Evolutionary conservation across 2,329 filamentous ascomycete genomes (phyloP).

Genomic region (Zymoseptoria pseudotritici): DNA sequence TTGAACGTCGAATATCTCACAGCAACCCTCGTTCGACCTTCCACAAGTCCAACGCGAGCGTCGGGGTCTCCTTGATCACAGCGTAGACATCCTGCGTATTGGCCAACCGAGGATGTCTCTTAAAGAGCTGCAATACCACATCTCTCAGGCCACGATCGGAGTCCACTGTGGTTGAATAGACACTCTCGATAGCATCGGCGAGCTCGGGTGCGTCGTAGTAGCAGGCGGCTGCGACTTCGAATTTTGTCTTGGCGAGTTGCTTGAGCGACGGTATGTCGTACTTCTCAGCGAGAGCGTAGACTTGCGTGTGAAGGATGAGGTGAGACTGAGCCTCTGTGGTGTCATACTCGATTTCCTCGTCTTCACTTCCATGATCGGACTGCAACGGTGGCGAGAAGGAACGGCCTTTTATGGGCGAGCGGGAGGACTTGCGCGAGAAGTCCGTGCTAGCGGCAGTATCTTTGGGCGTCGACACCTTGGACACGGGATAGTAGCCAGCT

Average conservation of each 20-base stretch:
- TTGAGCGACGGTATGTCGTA: constrained; percentile 44
- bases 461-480: constrained; percentile 16
- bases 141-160: constrained; percentile 43
- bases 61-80: constrained; percentile 38
- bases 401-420: constrained; percentile 13
- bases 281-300: constrained; percentile 46
- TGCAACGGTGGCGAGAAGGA: constrained; percentile 20
- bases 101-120: constrained; percentile 38
- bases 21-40: constrained; percentile 41
- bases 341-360: constrained; percentile 30
- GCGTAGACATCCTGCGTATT: constrained; percentile 40
- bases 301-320: constrained; percentile 40
- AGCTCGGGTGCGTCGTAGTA: constrained; percentile 40
- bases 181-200: constrained; percentile 42
- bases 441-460: constrained; percentile 13
- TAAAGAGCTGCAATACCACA: constrained; percentile 42
- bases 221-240: constrained; percentile 38
- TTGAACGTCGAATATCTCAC: not conserved
- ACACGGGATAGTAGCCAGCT: constrained; percentile 24
- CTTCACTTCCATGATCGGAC: constrained; percentile 30
- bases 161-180: constrained; percentile 44
- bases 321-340: constrained; percentile 35
- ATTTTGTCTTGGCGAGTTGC: constrained; percentile 39
- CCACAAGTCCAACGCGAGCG: constrained; percentile 43
- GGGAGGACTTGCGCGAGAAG: constrained; percentile 14